Conservation (phyloP, 2,329 filamentous ascomycete species). For the Calonectria naviculata region DNA sequence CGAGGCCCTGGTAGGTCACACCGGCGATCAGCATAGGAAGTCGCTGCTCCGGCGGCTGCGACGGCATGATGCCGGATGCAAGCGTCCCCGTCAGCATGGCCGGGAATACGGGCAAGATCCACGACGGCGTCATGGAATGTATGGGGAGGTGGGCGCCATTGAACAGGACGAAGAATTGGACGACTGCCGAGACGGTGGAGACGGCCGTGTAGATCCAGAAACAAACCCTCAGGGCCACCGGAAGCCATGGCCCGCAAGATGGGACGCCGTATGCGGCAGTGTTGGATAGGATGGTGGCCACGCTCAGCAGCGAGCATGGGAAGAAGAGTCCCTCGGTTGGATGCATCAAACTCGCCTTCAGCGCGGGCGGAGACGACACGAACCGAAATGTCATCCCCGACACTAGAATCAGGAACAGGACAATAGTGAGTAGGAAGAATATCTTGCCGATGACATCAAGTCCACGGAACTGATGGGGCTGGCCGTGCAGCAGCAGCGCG, state of each 20-base stretch:
- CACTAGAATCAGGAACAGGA: constrained; percentile 61
- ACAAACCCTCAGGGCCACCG: constrained; percentile 55
- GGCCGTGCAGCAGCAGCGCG: constrained; percentile 41
- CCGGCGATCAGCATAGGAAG: constrained; percentile 41
- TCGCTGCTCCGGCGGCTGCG: constrained; percentile 36
- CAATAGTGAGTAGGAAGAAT: constrained; percentile 61
- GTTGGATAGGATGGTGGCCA: constrained; percentile 74
- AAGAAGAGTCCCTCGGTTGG: constrained; percentile 73
- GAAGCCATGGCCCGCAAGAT: constrained; percentile 61
- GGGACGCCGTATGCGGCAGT: constrained; percentile 70
- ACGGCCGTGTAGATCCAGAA: constrained; percentile 64
- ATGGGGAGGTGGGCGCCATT: constrained; percentile 41
- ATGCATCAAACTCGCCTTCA: constrained; percentile 52
- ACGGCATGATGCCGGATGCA: constrained; percentile 35
- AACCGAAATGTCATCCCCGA: constrained; percentile 68
- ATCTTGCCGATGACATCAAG: constrained; percentile 59
- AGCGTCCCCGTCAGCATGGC: constrained; percentile 42
- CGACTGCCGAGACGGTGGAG: constrained; percentile 35
- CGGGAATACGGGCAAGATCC: constrained; percentile 45
- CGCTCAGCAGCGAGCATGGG: constrained; percentile 70
- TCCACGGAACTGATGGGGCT: constrained; percentile 58
- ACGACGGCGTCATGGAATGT: constrained; percentile 42
- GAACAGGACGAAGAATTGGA: constrained; percentile 44
- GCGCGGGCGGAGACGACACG: constrained; percentile 66
- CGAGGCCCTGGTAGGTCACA: constrained; percentile 40